Evolutionary conservation across 768 basidiomycete species (phyloP), one percentile per base, ranked within the genome.

Genomic region (Polyporus arcularius): DNA sequence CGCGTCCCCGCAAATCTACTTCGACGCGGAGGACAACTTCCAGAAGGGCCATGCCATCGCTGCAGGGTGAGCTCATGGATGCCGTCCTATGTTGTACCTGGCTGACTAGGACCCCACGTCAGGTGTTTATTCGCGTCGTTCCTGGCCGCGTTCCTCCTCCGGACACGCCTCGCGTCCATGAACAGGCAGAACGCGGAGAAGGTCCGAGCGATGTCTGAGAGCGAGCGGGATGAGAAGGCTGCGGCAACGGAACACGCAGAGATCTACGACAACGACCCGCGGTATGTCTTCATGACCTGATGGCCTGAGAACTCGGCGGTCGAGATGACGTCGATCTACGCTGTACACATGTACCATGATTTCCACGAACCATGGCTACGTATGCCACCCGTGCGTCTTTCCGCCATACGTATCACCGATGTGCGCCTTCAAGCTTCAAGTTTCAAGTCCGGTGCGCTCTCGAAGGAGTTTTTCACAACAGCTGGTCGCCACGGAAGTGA

Each of bases 1-100:
- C 43, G 83, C 83, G 0, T 80, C 82, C 1, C 84, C 83, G 15
- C 84, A 85, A 67, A 74, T 85, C 8, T 84, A 85, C 62, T 84
- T 84, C 54, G 83, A 85, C 63, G 73, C 81, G 0, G 69, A 79
- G 46, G 79, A 83, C 59, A 66, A 73, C 5, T 85, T 73, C 69
- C 77, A 82, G 16, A 82, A 82, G 65, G 84, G 81, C 0, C 83
- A 85, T 66, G 82, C 79, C 1, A 82, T 85, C 41, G 75, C 82
- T n/a, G 83, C 83, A 35, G 82, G 72, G 82, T 84, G 3, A 15
- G 16, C 30, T 35, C n/a, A 26, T 4, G 35, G 38, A 4, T 28
- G 26, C 11, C 31, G 15, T 18, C 41, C 39, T 30, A 5, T 4
- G 6, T 46, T 7, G 12, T 42, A 28, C 40, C 46, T 49, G 26